A percentile compares a stretch with the other conserved stretches of the same genome.
Evolutionary conservation across 2,329 filamentous ascomycete species (phyloP).

Genomic region (Cercospora zeina): DNA sequence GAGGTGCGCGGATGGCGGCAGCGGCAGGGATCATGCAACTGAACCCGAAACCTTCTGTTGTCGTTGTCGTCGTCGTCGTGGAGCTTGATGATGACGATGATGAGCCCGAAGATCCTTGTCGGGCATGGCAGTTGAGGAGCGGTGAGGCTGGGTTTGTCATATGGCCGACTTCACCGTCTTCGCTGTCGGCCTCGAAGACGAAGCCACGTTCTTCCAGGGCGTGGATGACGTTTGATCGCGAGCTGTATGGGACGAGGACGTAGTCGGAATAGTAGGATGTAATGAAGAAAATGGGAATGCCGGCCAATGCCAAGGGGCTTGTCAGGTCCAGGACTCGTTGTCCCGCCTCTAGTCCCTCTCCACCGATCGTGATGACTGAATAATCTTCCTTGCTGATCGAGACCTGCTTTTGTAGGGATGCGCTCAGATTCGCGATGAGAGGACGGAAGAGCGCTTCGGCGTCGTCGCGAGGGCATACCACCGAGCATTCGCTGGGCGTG

Average conservation of each 20-base stretch:
- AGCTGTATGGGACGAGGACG: conserved; percentile 80
- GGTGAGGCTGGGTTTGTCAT: conserved; percentile 51
- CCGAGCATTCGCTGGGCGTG: conserved; percentile 87
- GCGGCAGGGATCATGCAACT: conserved; percentile 36
- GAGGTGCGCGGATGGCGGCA: conserved; percentile 47
- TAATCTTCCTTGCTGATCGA: conserved; percentile 81
- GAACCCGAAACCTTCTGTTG: conserved; percentile 34
- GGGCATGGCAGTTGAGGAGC: conserved; percentile 59
- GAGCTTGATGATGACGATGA: conserved; percentile 45
- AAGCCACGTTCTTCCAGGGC: conserved; percentile 80
- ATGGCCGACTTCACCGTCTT: conserved; percentile 48
- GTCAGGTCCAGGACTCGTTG: conserved; percentile 90
- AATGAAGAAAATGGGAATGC: conserved; percentile 97
- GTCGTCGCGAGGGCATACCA: conserved; percentile 79
- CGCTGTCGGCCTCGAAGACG: conserved; percentile 69
- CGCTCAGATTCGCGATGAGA: conserved; percentile 63
- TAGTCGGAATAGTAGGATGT: conserved; percentile 98
- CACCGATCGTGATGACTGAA: conserved; percentile 84
- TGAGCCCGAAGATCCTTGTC: conserved; percentile 48
- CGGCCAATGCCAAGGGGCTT: conserved; percentile 83
- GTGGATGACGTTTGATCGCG: conserved; percentile 70
- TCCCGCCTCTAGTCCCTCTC: conserved; percentile 85
- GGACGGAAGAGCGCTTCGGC: conserved; percentile 75
- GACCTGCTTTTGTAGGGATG: conserved; percentile 50
- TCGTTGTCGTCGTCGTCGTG: neutral